Conservation (phyloP, 345 rosid species). For the Lagerstroemia speciosa region DNA sequence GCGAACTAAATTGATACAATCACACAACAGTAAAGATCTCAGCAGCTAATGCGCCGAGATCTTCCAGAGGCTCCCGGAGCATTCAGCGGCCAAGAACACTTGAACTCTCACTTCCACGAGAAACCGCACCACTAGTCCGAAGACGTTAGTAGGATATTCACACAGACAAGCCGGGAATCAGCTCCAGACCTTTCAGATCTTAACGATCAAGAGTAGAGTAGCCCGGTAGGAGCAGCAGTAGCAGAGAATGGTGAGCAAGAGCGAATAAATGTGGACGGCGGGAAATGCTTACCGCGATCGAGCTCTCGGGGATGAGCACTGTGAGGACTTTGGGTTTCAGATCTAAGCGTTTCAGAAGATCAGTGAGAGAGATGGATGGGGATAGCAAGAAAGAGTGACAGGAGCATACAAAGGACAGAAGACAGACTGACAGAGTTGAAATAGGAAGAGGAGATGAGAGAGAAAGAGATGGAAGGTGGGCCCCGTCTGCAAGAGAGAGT, state of each 20-base stretch:
- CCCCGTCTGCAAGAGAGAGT: slow-evolving; percentile 5
- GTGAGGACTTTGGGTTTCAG: slow-evolving; percentile 23
- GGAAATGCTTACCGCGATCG: slow-evolving; percentile 7
- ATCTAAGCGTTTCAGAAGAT: slow-evolving; percentile 20
- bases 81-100: neutral
- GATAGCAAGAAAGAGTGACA: neutral
- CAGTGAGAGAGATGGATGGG: slow-evolving; percentile 3
- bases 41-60: neutral
- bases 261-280: neutral
- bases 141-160: slow-evolving; percentile 16
- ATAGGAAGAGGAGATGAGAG: no score
- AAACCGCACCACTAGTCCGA: slow-evolving; percentile 2
- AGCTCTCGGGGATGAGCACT: slow-evolving; percentile 4
- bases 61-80: neutral
- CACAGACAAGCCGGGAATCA: slow-evolving; percentile 5
- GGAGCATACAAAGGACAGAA: slow-evolving; percentile 6
- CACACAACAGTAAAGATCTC: neutral
- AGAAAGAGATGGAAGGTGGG: slow-evolving; percentile 14
- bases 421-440: neutral
- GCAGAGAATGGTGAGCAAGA: neutral
- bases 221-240: neutral
- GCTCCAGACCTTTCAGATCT: slow-evolving; percentile 21
- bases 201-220: neutral
- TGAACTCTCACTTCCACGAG: neutral
- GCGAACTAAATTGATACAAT: neutral